Conservation (phyloP, 257 asterid genomes). For the Hygrophila difformis region DNA sequence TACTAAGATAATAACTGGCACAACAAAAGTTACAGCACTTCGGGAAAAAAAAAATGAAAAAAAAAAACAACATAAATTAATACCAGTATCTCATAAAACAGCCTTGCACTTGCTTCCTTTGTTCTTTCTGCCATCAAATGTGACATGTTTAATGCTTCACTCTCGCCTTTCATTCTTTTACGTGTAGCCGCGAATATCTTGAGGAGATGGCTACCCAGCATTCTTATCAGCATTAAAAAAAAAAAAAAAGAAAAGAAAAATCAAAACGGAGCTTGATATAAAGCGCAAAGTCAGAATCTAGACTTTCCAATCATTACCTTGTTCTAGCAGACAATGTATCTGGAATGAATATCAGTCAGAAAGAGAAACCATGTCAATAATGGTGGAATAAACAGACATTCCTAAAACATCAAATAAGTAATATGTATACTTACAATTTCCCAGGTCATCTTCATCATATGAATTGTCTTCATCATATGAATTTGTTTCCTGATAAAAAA, state of each 20-base stretch:
- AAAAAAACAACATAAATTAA: background rate
- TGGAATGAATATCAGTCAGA: conserved; percentile 24
- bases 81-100: conserved; percentile 87
- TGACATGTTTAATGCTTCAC: conserved; percentile 33
- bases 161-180: conserved; percentile 25
- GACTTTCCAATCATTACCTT: conserved; percentile 36
- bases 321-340: conserved; percentile 46
- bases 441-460: conserved; percentile 26
- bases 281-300: background rate
- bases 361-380: conserved; percentile 4
- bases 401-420: background rate
- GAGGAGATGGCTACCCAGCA: conserved; percentile 34
- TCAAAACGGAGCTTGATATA: background rate
- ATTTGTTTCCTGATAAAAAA: conserved; percentile 47
- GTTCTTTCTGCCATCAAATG: conserved; percentile 39
- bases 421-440: conserved; percentile 26
- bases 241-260: background rate
- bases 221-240: conserved; percentile 27
- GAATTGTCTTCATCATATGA: conserved; percentile 30
- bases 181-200: conserved; percentile 26
- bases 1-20: background rate
- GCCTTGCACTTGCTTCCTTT: conserved; percentile 54
- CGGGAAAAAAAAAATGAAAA: too few species aligned
- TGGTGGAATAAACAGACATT: background rate
- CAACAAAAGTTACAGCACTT: too few species aligned